Base-by-base conservation (phyloP, 108 stramenopile species). In the Parietichytrium sp. region DNA sequence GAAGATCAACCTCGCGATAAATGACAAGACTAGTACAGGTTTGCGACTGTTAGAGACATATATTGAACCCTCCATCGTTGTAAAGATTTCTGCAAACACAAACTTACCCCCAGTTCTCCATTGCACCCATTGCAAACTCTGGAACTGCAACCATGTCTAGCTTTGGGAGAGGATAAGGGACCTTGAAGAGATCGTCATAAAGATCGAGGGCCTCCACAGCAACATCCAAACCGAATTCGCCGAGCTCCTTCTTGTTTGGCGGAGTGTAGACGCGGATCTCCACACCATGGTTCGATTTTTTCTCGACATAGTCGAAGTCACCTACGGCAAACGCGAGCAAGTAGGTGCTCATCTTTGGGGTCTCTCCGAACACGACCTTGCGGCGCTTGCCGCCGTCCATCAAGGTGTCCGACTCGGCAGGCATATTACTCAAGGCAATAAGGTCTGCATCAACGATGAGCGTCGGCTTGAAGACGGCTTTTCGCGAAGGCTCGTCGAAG, bases 21-120 rank as follows among this genome's bases (percentile, higher is more conserved):
- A 91, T 93, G 48, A 93, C 90, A 20, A 91, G 83, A 47, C n/a
- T n/a, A n/a, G n/a, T n/a, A n/a, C n/a, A n/a, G n/a, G n/a, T n/a
- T n/a, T n/a, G n/a, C n/a, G n/a, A n/a, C n/a, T n/a, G n/a, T n/a
- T n/a, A n/a, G n/a, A n/a, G n/a, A n/a, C n/a, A n/a, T n/a, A n/a
- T n/a, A n/a, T n/a, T n/a, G n/a, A n/a, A n/a, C n/a, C n/a, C n/a
- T n/a, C n/a, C n/a, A n/a, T n/a, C n/a, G n/a, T n/a, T n/a, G n/a
- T n/a, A n/a, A n/a, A n/a, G n/a, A n/a, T n/a, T n/a, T n/a, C n/a
- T n/a, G n/a, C n/a, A n/a, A n/a, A n/a, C n/a, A n/a, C n/a, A n/a
- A n/a, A n/a, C n/a, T n/a, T n/a, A n/a, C n/a, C 94, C 94, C 95
- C 95, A 96, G 86, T 95, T 96, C 87, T 97, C 98, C 98, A 98